Base-by-base conservation (phyloP, 2,329 filamentous ascomycete species). In the Monosporascus sp. region DNA sequence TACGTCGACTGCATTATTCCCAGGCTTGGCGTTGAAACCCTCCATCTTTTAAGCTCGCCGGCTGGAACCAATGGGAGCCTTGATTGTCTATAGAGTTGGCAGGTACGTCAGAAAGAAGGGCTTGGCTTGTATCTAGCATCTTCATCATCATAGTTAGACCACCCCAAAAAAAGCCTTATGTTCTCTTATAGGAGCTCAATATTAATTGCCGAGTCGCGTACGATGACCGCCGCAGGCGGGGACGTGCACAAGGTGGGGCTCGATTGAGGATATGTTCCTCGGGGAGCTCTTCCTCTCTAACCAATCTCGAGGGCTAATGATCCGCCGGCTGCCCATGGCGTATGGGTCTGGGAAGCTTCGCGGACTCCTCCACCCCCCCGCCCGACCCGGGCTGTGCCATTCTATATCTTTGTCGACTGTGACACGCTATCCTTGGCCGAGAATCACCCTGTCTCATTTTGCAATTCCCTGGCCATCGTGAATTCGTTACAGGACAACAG, bases 341-440 rank as follows among this genome's bases (percentile, higher is more conserved):
- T 7, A 4, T 14, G 2, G 20, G 11, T 17, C 15, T n/a, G 20
- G 8, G 25, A 27, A 24, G 14, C 7, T 41, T 46, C 41, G 53
- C 64, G 64, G 64, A 66, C 62, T 65, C 58, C 63, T 65, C 64
- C 64, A 65, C 59, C 48, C 44, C 44, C 50, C 49, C 41, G 50
- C 53, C 63, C 60, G 56, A 47, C 58, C 54, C 55, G 59, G 59
- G 50, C 54, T 51, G 49, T 58, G 24, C 20, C 38, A 5, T 20
- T 41, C 38, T 41, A 41, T 20, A 41, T 20, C 17, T 48, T 39
- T 49, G 25, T 52, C 49, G 45, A 53, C 52, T 48, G 57, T 58
- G 55, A 17, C 20, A 47, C 44, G 31, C 37, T 9, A 44, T 27
- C 37, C 44, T 20, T 27, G 52, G 25, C 45, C 15, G 37, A n/a